phyloP scores from a whole-genome alignment of 805 yeast genomes.

The Yarrowia hollandica region DNA sequence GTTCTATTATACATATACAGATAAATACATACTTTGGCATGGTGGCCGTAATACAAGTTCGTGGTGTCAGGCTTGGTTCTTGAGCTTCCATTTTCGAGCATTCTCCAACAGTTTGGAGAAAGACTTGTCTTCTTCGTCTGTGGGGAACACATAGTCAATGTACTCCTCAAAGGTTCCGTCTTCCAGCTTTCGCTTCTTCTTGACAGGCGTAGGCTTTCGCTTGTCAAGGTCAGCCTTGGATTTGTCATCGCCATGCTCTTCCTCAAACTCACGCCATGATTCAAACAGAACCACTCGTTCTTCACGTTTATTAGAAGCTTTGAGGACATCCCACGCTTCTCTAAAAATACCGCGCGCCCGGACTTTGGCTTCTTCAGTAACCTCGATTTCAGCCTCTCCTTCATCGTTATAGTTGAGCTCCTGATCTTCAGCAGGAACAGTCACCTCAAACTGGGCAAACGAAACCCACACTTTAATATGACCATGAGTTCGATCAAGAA shows the following conservation, averaged over 20 bases:
- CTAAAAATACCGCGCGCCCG: conserved; percentile 59
- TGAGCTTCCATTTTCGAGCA: conserved; percentile 53
- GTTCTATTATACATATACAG: conserved; percentile 19
- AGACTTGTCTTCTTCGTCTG: conserved; percentile 47
- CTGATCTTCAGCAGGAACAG: conserved; percentile 47
- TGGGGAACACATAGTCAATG: conserved; percentile 66
- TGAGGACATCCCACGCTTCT: conserved; percentile 51
- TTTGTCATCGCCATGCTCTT: conserved; percentile 54
- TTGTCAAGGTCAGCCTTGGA: conserved; percentile 42
- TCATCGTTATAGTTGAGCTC: conserved; percentile 51
- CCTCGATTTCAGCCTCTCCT: conserved; percentile 50
- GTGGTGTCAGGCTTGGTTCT: conserved; percentile 7
- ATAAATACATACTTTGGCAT: conserved; percentile 3
- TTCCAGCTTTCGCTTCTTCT: conserved; percentile 45
- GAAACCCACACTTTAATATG: conserved; percentile 57
- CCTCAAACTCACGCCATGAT: conserved; percentile 66
- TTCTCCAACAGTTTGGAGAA: conserved; percentile 46
- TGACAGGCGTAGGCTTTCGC: conserved; percentile 55
- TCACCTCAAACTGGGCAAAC: conserved; percentile 68
- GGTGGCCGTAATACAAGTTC: not conserved
- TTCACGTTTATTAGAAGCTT: conserved; percentile 42
- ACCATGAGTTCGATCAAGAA: conserved; percentile 41
- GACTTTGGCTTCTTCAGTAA: conserved; percentile 52
- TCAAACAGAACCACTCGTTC: conserved; percentile 57
- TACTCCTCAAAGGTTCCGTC: conserved; percentile 56